Conservation (phyloP, 2,329 filamentous ascomycete genomes). For the Epichloe bromicola region DNA sequence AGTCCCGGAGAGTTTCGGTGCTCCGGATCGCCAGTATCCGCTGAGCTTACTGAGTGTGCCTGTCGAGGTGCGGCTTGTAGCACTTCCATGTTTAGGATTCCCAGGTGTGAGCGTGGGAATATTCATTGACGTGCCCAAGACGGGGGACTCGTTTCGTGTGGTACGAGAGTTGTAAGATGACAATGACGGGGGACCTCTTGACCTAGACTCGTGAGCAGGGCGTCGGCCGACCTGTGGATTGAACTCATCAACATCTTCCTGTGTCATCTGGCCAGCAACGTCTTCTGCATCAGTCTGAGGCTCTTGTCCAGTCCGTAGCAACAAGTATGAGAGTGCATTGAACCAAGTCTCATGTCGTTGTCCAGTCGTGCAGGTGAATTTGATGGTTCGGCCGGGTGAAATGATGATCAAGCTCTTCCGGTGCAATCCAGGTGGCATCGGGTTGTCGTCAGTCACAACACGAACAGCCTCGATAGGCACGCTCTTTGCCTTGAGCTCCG, state of each 20-base stretch:
- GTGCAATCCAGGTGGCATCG: constrained; percentile 86
- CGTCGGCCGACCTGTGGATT: constrained; percentile 48
- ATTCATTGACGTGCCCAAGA: constrained; percentile 33
- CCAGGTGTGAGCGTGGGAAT: constrained; percentile 44
- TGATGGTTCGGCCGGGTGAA: constrained; percentile 76
- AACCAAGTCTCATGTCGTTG: constrained; percentile 98
- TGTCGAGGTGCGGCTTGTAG: constrained; percentile 18
- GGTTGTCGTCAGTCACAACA: constrained; percentile 88
- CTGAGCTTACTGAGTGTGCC: constrained; percentile 46
- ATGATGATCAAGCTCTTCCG: constrained; percentile 86
- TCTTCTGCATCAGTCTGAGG: constrained; percentile 49
- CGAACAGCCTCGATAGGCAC: constrained; percentile 87
- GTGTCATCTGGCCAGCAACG: constrained; percentile 41
- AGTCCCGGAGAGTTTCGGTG: constrained; percentile 31
- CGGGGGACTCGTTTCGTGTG: constrained; percentile 52
- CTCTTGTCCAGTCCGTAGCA: constrained; percentile 61
- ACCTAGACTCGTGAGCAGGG: constrained; percentile 26
- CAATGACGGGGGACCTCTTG: constrained; percentile 50
- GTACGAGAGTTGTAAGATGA: constrained; percentile 71
- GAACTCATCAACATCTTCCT: constrained; percentile 63
- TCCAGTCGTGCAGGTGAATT: constrained; percentile 88
- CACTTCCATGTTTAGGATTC: constrained; percentile 20
- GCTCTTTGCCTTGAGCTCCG: constrained; percentile 71
- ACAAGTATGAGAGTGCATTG: constrained; percentile 86
- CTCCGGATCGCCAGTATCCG: constrained; percentile 41